Evolutionary conservation across 257 asterid genomes (phyloP), one percentile per base, ranked within the genome.

Genomic region (Scutellaria galericulata): DNA sequence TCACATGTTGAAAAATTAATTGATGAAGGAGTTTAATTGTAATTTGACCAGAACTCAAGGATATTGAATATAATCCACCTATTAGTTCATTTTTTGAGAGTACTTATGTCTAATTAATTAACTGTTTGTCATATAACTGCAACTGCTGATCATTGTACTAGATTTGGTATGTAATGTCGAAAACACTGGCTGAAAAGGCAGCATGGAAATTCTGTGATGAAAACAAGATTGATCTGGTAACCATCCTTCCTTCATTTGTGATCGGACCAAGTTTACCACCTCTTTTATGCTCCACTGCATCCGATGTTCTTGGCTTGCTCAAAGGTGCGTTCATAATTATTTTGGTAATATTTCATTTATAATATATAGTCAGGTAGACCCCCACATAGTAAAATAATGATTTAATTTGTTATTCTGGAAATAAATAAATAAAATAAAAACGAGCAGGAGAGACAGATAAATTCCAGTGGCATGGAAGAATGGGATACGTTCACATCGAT

Each of bases 401-500:
- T 18, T 18, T 18, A 18, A 18, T 18, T 18, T 18, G 18, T 18
- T 18, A 18, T 18, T 18, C 18, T 18, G 18, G 18, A 18, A 18
- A 18, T 18, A 18, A 18, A 18, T 18, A 18, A 18, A 18, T 18
- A 18, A 18, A 54, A 12, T 0, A 12, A 48, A 57, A 57, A 7
- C 44, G 9, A 62, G 11, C 75, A 90, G 98, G 97, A 18, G 93
- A 83, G 78, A 87, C 82, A 0, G 81, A 83, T 13, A 94, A 79
- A 73, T 94, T 94, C 40, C 77, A 86, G 7, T 79, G 84, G 83
- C 92, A 92, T 56, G 99, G 99, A 75, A 83, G 98, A 77, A 94
- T 94, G 98, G 97, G 97, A 60, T 94, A 89, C 63, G 98, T 91
- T 31, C 96, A 94, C 74, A 90, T 94, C 1, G 99, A 94, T 8